A percentile compares a stretch with the other conserved stretches of the same genome.
These are phyloP conservation scores for Epichloe festucae DNA, from an alignment of 2,329 filamentous ascomycete genomes.

Conservation along the genomic window DNA sequence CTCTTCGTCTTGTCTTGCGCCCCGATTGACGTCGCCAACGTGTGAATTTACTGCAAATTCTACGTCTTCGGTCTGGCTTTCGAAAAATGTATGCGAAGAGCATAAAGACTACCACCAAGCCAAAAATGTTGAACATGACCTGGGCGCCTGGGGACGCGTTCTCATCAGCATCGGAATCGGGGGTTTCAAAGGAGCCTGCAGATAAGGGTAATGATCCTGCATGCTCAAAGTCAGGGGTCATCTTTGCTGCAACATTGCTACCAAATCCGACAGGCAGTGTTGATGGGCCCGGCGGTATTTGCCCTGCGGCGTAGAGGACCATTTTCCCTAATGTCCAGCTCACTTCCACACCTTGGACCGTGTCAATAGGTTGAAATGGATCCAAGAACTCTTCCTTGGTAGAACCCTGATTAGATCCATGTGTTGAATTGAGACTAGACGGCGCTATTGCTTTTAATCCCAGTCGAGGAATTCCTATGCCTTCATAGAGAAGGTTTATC, in stretches of 20 bases:
- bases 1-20: slow-evolving; percentile 34
- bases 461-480: slow-evolving; percentile 81
- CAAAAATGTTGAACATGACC: neutral
- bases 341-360: slow-evolving; percentile 81
- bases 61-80: slow-evolving; percentile 58
- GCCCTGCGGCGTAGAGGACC: slow-evolving; percentile 83
- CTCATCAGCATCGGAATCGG: slow-evolving; percentile 16
- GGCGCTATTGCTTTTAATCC: slow-evolving; percentile 53
- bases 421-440: slow-evolving; percentile 55
- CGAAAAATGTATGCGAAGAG: slow-evolving; percentile 61
- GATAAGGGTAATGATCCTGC: slow-evolving; percentile 45
- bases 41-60: slow-evolving; percentile 15
- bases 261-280: slow-evolving; percentile 79
- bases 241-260: slow-evolving; percentile 54
- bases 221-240: slow-evolving; percentile 71
- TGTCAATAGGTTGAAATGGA: slow-evolving; percentile 85
- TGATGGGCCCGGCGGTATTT: slow-evolving; percentile 52
- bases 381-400: slow-evolving; percentile 66
- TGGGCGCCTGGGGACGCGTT: neutral
- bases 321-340: slow-evolving; percentile 98
- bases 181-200: slow-evolving; percentile 26
- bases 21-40: slow-evolving; percentile 15
- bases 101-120: slow-evolving; percentile 47
- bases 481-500: slow-evolving; percentile 90
- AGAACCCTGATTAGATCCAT: slow-evolving; percentile 47